Evolutionary conservation across 2,329 filamentous ascomycete species (phyloP).

Genomic region (Trichophyton verrucosum): DNA sequence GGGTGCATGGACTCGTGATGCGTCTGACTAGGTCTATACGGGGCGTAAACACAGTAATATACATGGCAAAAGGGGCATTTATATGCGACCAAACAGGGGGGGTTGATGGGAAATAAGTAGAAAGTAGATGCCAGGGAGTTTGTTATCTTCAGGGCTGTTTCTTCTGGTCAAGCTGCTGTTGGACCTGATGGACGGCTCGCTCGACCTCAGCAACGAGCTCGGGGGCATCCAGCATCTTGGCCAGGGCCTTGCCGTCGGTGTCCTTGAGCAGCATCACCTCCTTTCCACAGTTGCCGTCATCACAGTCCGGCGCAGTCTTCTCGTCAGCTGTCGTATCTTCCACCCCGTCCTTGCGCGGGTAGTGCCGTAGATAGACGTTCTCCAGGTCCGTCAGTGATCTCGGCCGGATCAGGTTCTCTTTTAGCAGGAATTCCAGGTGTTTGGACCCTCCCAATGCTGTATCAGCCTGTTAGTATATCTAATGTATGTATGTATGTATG

Average conservation of each 20-base stretch:
- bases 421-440: conserved; percentile 68
- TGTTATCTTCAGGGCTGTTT: conserved; percentile 1
- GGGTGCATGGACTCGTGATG: background rate
- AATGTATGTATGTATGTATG: no score
- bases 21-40: background rate
- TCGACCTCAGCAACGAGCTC: conserved; percentile 62
- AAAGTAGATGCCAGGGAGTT: background rate
- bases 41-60: background rate
- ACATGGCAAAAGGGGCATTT: background rate
- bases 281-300: conserved; percentile 19
- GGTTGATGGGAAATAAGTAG: no score
- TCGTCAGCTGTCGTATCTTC: conserved; percentile 18
- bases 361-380: conserved; percentile 51
- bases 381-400: conserved; percentile 59
- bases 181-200: conserved; percentile 62
- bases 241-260: conserved; percentile 45
- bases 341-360: conserved; percentile 18
- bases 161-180: conserved; percentile 24
- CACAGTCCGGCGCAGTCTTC: conserved; percentile 9
- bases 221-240: conserved; percentile 52
- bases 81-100: background rate
- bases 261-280: conserved; percentile 36
- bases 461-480: background rate
- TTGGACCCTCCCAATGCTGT: conserved; percentile 66
- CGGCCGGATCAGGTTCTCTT: conserved; percentile 56